phyloP scores from a whole-genome alignment of 768 basidiomycete genomes.

The Hericium erinaceus region DNA sequence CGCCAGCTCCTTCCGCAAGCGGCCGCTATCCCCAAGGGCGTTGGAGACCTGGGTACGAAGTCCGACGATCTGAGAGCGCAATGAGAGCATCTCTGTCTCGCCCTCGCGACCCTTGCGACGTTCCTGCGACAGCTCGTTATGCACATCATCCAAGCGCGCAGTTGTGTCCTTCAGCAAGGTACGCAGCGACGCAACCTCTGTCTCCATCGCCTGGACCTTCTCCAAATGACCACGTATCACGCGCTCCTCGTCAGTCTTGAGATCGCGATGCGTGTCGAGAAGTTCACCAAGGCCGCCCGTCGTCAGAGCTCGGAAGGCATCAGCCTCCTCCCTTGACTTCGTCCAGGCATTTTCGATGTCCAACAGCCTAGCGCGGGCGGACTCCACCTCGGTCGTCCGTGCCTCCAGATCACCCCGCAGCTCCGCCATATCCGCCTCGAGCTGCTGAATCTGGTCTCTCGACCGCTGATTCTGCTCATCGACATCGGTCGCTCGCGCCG shows the following conservation, averaged over 20 bases:
- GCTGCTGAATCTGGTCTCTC: conserved; percentile 53
- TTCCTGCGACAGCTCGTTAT: conserved; percentile 57
- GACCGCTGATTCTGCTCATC: conserved; percentile 65
- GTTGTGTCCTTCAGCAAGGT: conserved; percentile 73
- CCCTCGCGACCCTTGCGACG: conserved; percentile 52
- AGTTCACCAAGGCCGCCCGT: conserved; percentile 81
- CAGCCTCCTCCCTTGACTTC: conserved; percentile 88
- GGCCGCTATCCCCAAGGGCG: conserved; percentile 59
- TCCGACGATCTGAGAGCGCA: conserved; percentile 67
- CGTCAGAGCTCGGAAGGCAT: conserved; percentile 78
- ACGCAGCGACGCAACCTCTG: conserved; percentile 66
- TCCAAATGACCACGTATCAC: conserved; percentile 68
- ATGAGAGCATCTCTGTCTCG: conserved; percentile 51
- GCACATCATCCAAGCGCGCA: conserved; percentile 60
- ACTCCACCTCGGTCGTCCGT: conserved; percentile 63
- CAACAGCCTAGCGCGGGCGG: conserved; percentile 50
- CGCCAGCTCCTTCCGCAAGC: conserved; percentile 58
- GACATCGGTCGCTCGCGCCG: conserved; percentile 70
- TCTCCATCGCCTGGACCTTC: conserved; percentile 72
- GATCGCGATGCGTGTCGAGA: conserved; percentile 78
- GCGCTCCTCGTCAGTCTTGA: conserved; percentile 79
- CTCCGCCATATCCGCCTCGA: conserved; percentile 74
- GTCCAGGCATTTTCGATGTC: conserved; percentile 89
- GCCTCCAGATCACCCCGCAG: conserved; percentile 76
- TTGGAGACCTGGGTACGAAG: conserved; percentile 66